Conservation (phyloP, 2,329 filamentous ascomycete genomes). For the Xylariaceae sp. region DNA sequence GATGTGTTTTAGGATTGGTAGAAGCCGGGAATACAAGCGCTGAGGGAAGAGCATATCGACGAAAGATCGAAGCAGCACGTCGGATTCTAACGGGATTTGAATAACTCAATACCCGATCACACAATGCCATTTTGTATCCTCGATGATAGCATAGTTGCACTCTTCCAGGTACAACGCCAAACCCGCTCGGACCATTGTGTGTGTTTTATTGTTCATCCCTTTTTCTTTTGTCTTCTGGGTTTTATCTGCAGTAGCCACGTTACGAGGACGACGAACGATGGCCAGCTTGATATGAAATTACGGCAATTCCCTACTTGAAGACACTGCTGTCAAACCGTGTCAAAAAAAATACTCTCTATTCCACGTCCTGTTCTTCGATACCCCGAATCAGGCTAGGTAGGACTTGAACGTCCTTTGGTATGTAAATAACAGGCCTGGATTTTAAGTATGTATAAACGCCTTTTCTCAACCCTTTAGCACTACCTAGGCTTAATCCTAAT, state of each 20-base stretch:
- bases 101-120: constrained; percentile 19
- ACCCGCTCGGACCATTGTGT: not conserved
- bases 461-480: not conserved
- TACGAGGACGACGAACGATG: constrained; percentile 15
- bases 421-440: constrained; percentile 5
- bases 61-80: constrained; percentile 69
- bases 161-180: not conserved
- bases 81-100: constrained; percentile 66
- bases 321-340: constrained; percentile 5
- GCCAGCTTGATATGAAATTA: constrained; percentile 13
- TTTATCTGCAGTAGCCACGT: constrained; percentile 3
- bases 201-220: constrained; percentile 4
- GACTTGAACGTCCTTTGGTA: constrained; percentile 5
- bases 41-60: constrained; percentile 59
- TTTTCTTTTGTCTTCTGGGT: constrained; percentile 4
- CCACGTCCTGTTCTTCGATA: constrained; percentile 15
- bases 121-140: not conserved
- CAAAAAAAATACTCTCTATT: constrained; percentile 7
- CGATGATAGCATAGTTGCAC: constrained; percentile 2
- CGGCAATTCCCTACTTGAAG: constrained; percentile 12
- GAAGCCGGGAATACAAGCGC: constrained; percentile 49
- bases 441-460: constrained; percentile 5
- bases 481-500: not conserved
- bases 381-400: constrained; percentile 13
- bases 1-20: constrained; percentile 53